phyloP scores from a whole-genome alignment of 129 eudicot species.

The Ambrosia trifida region DNA sequence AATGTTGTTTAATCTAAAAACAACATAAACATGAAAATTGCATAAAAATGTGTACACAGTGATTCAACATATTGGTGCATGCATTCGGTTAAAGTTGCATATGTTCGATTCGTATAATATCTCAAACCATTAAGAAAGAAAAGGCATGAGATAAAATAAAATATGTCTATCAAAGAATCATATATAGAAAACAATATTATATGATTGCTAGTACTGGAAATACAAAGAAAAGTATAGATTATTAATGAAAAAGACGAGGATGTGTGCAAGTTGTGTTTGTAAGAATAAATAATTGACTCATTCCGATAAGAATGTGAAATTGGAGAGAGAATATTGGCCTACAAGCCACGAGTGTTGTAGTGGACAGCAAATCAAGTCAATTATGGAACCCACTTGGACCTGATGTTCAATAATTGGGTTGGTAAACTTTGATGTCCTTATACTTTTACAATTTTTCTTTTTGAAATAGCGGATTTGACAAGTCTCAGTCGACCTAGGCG shows the following conservation, averaged over 20 bases:
- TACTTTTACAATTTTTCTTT: no score
- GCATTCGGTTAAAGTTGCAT: neutral
- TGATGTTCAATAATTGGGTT: neutral
- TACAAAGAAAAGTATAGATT: neutral
- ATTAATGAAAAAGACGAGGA: neutral
- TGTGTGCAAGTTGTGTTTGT: neutral
- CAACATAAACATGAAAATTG: no score
- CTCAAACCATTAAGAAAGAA: constrained; percentile 3
- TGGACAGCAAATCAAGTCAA: constrained; percentile 10
- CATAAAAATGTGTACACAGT: no score
- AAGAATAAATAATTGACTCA: neutral
- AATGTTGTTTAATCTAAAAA: no score
- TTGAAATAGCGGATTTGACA: no score
- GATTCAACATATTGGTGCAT: neutral
- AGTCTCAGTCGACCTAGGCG: no score
- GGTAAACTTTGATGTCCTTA: neutral
- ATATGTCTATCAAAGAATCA: neutral
- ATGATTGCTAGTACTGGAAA: neutral
- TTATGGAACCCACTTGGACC: constrained; percentile 3
- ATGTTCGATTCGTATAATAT: neutral
- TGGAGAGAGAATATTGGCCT: neutral
- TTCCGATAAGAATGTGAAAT: neutral
- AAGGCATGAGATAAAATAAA: neutral
- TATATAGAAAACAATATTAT: neutral
- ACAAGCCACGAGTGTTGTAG: neutral